phyloP scores from a whole-genome alignment of 2,329 filamentous ascomycete genomes.

The Pyrenophora graminea region DNA sequence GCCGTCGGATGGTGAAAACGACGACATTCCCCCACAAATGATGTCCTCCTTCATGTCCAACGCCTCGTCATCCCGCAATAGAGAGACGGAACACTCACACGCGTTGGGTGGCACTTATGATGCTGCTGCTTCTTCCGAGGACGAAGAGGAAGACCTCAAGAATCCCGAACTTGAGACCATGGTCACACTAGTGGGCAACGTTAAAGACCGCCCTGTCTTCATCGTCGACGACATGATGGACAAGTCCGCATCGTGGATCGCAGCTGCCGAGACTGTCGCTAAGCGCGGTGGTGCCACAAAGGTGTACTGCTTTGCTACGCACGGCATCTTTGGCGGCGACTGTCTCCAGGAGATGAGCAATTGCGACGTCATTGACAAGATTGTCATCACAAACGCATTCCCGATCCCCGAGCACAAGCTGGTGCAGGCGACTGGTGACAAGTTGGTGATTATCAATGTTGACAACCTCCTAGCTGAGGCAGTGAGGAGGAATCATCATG shows the following conservation, averaged over 20 bases:
- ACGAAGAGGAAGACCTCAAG: conserved; percentile 87
- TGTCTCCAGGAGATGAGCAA: conserved; percentile 86
- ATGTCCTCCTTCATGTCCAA: conserved; percentile 79
- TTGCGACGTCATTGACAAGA: conserved; percentile 90
- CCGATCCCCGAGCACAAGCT: conserved; percentile 79
- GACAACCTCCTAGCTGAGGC: conserved; percentile 87
- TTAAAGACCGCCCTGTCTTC: conserved; percentile 83
- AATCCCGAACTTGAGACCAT: conserved; percentile 85
- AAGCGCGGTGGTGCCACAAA: conserved; percentile 89
- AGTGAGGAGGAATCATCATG: conserved; percentile 94
- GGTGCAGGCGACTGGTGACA: conserved; percentile 64
- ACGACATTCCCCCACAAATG: conserved; percentile 77
- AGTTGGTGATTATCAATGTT: conserved; percentile 87
- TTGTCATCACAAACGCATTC: conserved; percentile 97
- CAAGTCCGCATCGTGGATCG: conserved; percentile 95
- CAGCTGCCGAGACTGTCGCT: conserved; percentile 92
- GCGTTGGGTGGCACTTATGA: conserved; percentile 84
- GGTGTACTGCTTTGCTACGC: conserved; percentile 97
- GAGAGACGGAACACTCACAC: conserved; percentile 60
- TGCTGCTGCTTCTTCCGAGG: conserved; percentile 79
- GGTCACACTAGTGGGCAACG: conserved; percentile 96
- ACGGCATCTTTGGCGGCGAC: conserved; percentile 90
- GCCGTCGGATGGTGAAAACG: conserved; percentile 53
- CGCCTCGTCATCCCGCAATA: conserved; percentile 62
- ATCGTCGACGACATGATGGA: conserved; percentile 99